A percentile compares a stretch with the other conserved stretches of the same genome.
These are phyloP conservation scores for Babesia ovis DNA, from an alignment of 169 alveolate genomes.

Conservation along the genomic window DNA sequence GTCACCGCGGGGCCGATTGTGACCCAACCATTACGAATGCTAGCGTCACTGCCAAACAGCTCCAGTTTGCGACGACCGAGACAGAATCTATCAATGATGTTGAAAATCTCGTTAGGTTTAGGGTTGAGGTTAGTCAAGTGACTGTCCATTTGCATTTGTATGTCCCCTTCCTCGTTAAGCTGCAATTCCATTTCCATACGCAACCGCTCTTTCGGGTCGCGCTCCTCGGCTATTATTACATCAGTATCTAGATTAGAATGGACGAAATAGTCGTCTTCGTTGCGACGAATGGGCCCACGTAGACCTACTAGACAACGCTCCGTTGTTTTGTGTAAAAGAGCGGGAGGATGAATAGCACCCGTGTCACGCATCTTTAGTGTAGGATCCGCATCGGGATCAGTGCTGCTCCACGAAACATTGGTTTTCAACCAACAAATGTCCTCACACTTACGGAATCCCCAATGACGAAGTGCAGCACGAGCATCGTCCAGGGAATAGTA, in stretches of 20 bases:
- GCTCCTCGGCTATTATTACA: slow-evolving; percentile 89
- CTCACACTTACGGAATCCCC: slow-evolving; percentile 94
- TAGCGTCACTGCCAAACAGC: slow-evolving; percentile 87
- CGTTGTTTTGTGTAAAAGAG: slow-evolving; percentile 84
- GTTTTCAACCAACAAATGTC: slow-evolving; percentile 94
- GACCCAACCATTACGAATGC: slow-evolving; percentile 87
- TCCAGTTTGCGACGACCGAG: slow-evolving; percentile 90
- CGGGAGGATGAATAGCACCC: slow-evolving; percentile 30
- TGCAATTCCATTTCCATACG: slow-evolving; percentile 30
- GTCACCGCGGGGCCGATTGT: slow-evolving; percentile 85
- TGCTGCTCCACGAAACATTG: slow-evolving; percentile 73
- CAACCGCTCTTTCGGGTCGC: slow-evolving; percentile 66
- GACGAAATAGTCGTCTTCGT: slow-evolving; percentile 86
- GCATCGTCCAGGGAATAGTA: slow-evolving; percentile 84
- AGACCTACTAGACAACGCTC: slow-evolving; percentile 93
- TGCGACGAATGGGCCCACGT: slow-evolving; percentile 89
- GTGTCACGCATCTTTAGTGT: slow-evolving; percentile 56
- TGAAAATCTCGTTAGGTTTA: slow-evolving; percentile 89
- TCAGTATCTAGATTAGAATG: slow-evolving; percentile 95
- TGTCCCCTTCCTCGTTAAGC: slow-evolving; percentile 11
- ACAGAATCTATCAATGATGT: slow-evolving; percentile 90
- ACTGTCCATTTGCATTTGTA: slow-evolving; percentile 27
- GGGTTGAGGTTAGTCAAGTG: slow-evolving; percentile 21
- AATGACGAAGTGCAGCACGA: slow-evolving; percentile 77
- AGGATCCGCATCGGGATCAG: slow-evolving; percentile 53